A percentile compares a stretch with the other conserved stretches of the same genome.
Conservation (phyloP, 495 filamentous ascomycete genomes). For the Daldinia grandis region DNA sequence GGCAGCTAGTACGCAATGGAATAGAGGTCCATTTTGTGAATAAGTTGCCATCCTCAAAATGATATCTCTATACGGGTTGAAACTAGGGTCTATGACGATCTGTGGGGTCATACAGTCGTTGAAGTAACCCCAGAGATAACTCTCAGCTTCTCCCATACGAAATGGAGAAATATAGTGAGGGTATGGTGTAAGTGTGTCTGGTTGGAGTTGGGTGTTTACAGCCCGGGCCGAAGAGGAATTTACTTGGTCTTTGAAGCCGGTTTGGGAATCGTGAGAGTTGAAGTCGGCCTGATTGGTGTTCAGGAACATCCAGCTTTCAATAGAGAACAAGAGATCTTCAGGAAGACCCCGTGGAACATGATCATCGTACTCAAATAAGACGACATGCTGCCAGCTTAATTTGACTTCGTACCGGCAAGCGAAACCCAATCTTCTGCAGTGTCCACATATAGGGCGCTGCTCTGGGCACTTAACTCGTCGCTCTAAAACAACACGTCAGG, state of each 20-base stretch:
- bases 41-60: slow-evolving; percentile 26
- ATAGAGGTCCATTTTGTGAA: slow-evolving; percentile 26
- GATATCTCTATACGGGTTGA: slow-evolving; percentile 32
- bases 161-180: slow-evolving; percentile 30
- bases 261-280: slow-evolving; percentile 1
- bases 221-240: not conserved
- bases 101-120: slow-evolving; percentile 21
- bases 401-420: slow-evolving; percentile 35
- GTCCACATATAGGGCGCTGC: slow-evolving; percentile 26
- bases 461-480: slow-evolving; percentile 38
- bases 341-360: slow-evolving; percentile 10
- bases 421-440: slow-evolving; percentile 31
- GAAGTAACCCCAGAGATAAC: slow-evolving; percentile 34
- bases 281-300: slow-evolving; percentile 28
- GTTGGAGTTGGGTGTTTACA: not conserved
- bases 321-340: slow-evolving; percentile 26
- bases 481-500: slow-evolving; percentile 16
- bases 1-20: slow-evolving; percentile 33
- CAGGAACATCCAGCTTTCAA: slow-evolving; percentile 36
- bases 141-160: slow-evolving; percentile 21
- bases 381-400: slow-evolving; percentile 32
- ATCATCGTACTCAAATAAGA: not conserved
- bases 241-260: not conserved
- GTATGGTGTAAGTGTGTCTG: slow-evolving; percentile 6
- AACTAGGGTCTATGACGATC: slow-evolving; percentile 30